A percentile compares a stretch with the other conserved stretches of the same genome.
These are phyloP conservation scores for Nigrospora sphaerica DNA, from an alignment of 2,329 filamentous ascomycete genomes.

Conservation along the genomic window DNA sequence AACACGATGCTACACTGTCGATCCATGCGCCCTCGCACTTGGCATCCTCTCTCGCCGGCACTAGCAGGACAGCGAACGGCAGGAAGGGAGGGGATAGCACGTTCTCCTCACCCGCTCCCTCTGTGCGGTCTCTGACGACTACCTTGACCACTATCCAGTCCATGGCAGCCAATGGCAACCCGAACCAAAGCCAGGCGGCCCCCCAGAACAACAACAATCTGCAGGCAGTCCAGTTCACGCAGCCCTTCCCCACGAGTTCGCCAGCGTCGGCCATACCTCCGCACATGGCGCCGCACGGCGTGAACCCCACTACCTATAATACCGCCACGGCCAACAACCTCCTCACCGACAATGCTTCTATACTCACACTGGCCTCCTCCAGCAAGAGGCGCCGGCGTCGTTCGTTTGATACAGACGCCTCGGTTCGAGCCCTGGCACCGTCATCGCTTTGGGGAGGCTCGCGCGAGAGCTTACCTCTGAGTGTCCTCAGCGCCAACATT, in stretches of 20 bases:
- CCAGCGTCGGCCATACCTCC: conserved; percentile 66
- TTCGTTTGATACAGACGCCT: conserved; percentile 80
- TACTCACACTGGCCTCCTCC: conserved; percentile 76
- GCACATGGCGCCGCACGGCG: conserved; percentile 50
- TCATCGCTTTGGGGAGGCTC: conserved; percentile 77
- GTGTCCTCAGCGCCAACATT: conserved; percentile 67
- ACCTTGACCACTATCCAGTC: conserved; percentile 84
- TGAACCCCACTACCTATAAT: conserved; percentile 64
- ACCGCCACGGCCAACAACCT: conserved; percentile 77
- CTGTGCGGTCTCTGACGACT: conserved; percentile 72
- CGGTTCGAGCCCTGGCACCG: conserved; percentile 75
- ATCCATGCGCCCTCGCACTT: conserved; percentile 70
- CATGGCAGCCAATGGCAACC: conserved; percentile 29
- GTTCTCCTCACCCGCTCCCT: conserved; percentile 77
- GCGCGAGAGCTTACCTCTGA: conserved; percentile 71
- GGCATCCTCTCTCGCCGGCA: conserved; percentile 61
- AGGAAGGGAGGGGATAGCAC: conserved; percentile 68
- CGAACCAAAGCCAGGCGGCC: conserved; percentile 29
- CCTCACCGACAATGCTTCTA: conserved; percentile 78
- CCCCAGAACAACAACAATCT: conserved; percentile 30
- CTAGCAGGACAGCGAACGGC: conserved; percentile 60
- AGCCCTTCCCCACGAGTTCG: conserved; percentile 57
- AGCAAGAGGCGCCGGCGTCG: conserved; percentile 70
- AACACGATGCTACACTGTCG: conserved; percentile 68
- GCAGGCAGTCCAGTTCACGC: conserved; percentile 54